These are phyloP conservation scores for Pulveroboletus sp. DNA, from an alignment of 1,284 basidiomycete species.

Conservation along the genomic window DNA sequence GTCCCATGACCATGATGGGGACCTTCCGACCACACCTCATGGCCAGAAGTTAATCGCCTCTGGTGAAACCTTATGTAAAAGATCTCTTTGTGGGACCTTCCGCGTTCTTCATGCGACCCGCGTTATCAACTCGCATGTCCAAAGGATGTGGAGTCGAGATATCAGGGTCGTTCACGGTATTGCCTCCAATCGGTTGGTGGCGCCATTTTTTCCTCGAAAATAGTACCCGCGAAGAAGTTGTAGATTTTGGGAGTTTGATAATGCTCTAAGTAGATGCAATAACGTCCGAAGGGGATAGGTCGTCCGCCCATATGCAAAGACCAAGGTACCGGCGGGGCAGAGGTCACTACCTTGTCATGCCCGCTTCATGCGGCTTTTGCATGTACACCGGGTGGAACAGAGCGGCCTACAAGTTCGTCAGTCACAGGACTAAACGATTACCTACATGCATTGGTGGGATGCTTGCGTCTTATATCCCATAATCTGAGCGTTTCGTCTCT, in stretches of 20 bases:
- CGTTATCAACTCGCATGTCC: too few relatives aligned
- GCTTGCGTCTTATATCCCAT: not conserved
- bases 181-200: not conserved
- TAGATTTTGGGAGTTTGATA: not conserved
- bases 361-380: not conserved
- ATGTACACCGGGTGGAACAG: not conserved
- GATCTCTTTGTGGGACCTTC: not conserved
- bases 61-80: conserved; percentile 27
- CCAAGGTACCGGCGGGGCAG: too few relatives aligned
- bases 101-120: conserved; percentile 21
- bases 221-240: not conserved
- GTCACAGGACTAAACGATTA: not conserved
- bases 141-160: conserved; percentile 10
- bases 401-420: not conserved
- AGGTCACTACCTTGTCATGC: conserved; percentile 2
- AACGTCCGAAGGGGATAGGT: not conserved
- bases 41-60: conserved; percentile 21
- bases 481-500: not conserved
- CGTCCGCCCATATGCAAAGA: not conserved
- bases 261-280: too few relatives aligned
- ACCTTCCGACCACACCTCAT: conserved; percentile 20
- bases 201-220: not conserved
- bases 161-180: not conserved
- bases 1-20: conserved; percentile 6
- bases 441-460: not conserved